Evolutionary conservation across 768 basidiomycete species (phyloP).

Genomic region (Xerocomellus intermedius): DNA sequence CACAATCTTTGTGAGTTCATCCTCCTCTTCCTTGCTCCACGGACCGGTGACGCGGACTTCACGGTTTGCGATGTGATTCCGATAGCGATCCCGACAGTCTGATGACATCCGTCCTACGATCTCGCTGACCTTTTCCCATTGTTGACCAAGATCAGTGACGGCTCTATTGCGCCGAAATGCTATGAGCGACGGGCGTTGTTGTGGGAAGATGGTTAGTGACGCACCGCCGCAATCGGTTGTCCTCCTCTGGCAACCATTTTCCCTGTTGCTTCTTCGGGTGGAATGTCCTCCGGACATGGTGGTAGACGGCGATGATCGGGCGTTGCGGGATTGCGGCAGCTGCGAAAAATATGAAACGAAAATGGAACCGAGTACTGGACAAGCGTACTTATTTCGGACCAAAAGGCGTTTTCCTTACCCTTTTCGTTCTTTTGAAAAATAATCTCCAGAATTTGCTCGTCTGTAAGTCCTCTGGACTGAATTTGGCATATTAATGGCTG

Average conservation of each 20-base stretch:
- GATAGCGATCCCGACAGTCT: slow-evolving; percentile 83
- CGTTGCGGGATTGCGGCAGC: slow-evolving; percentile 71
- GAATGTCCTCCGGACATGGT: slow-evolving; percentile 67
- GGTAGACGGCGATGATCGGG: slow-evolving; percentile 82
- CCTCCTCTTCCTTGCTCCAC: slow-evolving; percentile 83
- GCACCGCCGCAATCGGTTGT: slow-evolving; percentile 60
- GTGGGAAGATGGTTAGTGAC: slow-evolving; percentile 20
- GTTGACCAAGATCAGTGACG: slow-evolving; percentile 64
- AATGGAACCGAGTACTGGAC: neutral
- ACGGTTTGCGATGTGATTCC: slow-evolving; percentile 74
- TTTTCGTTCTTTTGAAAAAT: slow-evolving; percentile 69
- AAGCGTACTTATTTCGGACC: slow-evolving; percentile 74
- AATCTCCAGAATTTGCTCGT: slow-evolving; percentile 56
- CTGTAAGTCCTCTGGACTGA: slow-evolving; percentile 51
- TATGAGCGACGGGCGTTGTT: slow-evolving; percentile 2
- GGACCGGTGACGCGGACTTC: slow-evolving; percentile 62
- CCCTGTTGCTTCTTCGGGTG: slow-evolving; percentile 74
- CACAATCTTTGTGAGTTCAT: slow-evolving; percentile 69
- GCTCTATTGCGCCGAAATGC: slow-evolving; percentile 45
- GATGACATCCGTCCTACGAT: slow-evolving; percentile 72
- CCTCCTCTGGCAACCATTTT: slow-evolving; percentile 66
- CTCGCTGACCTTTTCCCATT: slow-evolving; percentile 77
- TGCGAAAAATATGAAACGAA: slow-evolving; percentile 29
- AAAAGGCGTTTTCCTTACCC: slow-evolving; percentile 64
- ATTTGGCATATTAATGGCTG: slow-evolving; percentile 1